Percentiles rank a stretch among this genome's conserved stretches.
Conservation (phyloP, 2,329 filamentous ascomycete genomes). For the Harringtonia aguacate region DNA sequence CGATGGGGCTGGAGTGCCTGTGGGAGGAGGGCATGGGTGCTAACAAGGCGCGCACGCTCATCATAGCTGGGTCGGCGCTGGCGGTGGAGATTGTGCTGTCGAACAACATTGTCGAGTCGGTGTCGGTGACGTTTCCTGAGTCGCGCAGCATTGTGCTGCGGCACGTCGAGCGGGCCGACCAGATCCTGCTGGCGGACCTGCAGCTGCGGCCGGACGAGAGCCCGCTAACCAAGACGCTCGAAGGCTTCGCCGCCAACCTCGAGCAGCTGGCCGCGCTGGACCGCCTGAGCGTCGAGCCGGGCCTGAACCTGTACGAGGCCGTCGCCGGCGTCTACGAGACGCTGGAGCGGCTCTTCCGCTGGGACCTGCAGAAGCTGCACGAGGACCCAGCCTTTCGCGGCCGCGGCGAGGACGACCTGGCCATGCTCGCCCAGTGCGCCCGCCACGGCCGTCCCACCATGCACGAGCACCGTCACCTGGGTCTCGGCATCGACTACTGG, state of each 20-base stretch:
- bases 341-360: conserved; percentile 56
- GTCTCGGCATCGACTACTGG: conserved; percentile 71
- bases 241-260: conserved; percentile 61
- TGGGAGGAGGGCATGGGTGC: conserved; percentile 43
- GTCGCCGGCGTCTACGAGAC: conserved; percentile 63
- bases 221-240: conserved; percentile 59
- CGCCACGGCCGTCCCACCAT: conserved; percentile 61
- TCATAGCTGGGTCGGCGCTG: conserved; percentile 52
- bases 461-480: conserved; percentile 56
- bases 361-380: conserved; percentile 52
- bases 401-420: conserved; percentile 37
- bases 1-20: conserved; percentile 54
- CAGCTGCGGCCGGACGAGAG: conserved; percentile 47
- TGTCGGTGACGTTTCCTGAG: conserved; percentile 52
- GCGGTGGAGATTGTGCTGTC: conserved; percentile 51
- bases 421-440: conserved; percentile 53
- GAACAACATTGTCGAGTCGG: conserved; percentile 51
- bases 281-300: conserved; percentile 56
- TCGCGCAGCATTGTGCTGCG: conserved; percentile 46
- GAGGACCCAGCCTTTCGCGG: conserved; percentile 33
- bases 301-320: conserved; percentile 68
- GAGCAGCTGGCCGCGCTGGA: conserved; percentile 60
- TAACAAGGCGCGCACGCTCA: conserved; percentile 42
- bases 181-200: conserved; percentile 57
- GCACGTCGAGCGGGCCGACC: conserved; percentile 50